Evolutionary conservation across 2,329 filamentous ascomycete species (phyloP).

Genomic region (Arachnopeziza araneosa): DNA sequence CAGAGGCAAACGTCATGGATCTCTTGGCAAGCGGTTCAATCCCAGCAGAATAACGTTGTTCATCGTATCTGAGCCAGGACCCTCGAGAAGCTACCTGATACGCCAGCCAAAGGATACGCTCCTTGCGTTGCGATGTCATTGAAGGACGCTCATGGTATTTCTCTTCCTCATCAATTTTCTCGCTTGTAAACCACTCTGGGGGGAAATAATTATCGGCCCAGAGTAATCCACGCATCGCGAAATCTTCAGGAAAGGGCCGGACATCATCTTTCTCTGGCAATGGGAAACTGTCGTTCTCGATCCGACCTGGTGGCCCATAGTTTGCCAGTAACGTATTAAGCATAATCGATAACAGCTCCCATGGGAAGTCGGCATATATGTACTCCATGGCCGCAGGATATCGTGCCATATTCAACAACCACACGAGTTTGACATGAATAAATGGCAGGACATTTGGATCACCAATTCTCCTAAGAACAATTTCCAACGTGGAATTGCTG

Average conservation of each 20-base stretch:
- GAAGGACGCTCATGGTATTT: constrained; percentile 20
- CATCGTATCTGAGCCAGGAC: constrained; percentile 16
- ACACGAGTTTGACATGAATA: constrained; percentile 26
- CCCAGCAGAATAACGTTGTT: constrained; percentile 6
- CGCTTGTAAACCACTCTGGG: constrained; percentile 21
- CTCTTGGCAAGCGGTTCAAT: neutral
- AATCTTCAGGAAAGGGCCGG: constrained; percentile 27
- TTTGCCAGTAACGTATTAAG: constrained; percentile 22
- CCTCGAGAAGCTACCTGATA: constrained; percentile 11
- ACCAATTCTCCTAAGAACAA: constrained; percentile 22
- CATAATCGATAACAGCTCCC: constrained; percentile 18
- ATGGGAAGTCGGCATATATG: constrained; percentile 22
- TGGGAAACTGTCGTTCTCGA: constrained; percentile 19
- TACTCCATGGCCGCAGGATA: constrained; percentile 17
- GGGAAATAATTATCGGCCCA: constrained; percentile 26
- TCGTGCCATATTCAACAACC: constrained; percentile 20
- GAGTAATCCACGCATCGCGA: constrained; percentile 24
- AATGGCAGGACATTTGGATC: constrained; percentile 28
- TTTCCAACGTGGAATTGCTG: constrained; percentile 16
- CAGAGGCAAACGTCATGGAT: constrained; percentile 9
- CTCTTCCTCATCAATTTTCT: constrained; percentile 25
- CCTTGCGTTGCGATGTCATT: constrained; percentile 18
- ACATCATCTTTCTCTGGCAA: constrained; percentile 22
- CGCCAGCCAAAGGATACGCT: constrained; percentile 23
- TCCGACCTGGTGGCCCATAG: constrained; percentile 8